phyloP scores from a whole-genome alignment of 1,284 basidiomycete species.

The Retiboletus fuscus region DNA sequence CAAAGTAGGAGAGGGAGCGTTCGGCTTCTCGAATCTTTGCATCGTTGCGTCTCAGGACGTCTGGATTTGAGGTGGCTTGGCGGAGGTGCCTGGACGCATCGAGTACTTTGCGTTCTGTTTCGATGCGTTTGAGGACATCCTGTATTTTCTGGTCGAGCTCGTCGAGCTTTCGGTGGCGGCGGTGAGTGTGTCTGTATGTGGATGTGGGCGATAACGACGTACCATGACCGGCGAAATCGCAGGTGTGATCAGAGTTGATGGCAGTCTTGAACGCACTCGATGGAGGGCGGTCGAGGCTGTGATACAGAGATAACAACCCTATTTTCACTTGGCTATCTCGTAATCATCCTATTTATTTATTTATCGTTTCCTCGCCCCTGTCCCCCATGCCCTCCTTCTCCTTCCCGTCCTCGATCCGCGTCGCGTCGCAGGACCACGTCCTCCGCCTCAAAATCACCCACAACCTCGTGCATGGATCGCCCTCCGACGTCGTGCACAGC shows the following conservation, averaged over 20 bases:
- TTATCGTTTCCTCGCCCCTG: slow-evolving; percentile 12
- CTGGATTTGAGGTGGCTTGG: slow-evolving; percentile 87
- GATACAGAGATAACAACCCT: slow-evolving; percentile 45
- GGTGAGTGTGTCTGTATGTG: slow-evolving; percentile 26
- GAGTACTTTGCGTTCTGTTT: slow-evolving; percentile 92
- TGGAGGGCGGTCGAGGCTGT: slow-evolving; percentile 47
- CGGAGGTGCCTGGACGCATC: slow-evolving; percentile 86
- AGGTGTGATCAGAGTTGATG: slow-evolving; percentile 28
- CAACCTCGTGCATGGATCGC: slow-evolving; percentile 53
- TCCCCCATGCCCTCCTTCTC: slow-evolving; percentile 54
- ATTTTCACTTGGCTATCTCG: slow-evolving; percentile 46
- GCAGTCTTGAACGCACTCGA: slow-evolving; percentile 29
- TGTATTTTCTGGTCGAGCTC: slow-evolving; percentile 91
- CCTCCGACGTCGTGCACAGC: slow-evolving; percentile 48
- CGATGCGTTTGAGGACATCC: slow-evolving; percentile 90
- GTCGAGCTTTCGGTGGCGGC: slow-evolving; percentile 42
- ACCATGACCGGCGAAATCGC: slow-evolving; percentile 47
- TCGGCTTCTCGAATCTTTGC: slow-evolving; percentile 91
- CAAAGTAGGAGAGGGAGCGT: slow-evolving; percentile 88
- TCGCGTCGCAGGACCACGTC: slow-evolving; percentile 46
- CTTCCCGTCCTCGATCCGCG: slow-evolving; percentile 49
- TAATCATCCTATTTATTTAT: slow-evolving; percentile 40
- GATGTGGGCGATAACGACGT: slow-evolving; percentile 32
- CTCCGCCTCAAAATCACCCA: slow-evolving; percentile 54
- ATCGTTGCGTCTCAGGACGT: slow-evolving; percentile 85